phyloP scores from a whole-genome alignment of 768 basidiomycete species.

The Punctularia strigosozonata region DNA sequence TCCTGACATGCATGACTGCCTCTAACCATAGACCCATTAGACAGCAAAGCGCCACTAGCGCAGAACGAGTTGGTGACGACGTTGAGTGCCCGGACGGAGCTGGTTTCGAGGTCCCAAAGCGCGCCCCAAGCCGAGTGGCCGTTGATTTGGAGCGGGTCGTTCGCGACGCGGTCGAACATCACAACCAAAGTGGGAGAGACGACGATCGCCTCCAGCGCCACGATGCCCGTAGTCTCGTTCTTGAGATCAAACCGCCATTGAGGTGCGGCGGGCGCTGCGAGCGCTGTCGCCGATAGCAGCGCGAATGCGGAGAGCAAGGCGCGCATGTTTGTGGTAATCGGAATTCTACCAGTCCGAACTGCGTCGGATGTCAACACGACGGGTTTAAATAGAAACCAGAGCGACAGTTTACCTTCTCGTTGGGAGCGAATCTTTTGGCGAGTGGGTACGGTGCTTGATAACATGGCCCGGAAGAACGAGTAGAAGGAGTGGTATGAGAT shows the following conservation, averaged over 20 bases:
- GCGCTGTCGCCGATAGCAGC: too few species aligned
- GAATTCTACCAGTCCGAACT: too few species aligned
- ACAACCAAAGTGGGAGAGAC: constrained; percentile 14
- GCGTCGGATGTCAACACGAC: too few species aligned
- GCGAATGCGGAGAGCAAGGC: too few species aligned
- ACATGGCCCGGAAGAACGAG: too few species aligned
- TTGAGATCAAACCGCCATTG: constrained; percentile 10
- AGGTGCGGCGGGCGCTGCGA: constrained; percentile 1
- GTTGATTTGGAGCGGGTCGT: constrained; percentile 13
- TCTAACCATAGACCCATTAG: constrained; percentile 22
- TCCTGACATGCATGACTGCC: not conserved
- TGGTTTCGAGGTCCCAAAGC: constrained; percentile 13
- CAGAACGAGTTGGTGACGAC: constrained; percentile 21
- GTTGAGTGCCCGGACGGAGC: constrained; percentile 11
- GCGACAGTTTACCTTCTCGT: too few species aligned
- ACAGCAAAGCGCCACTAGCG: constrained; percentile 18
- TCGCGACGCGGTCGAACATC: constrained; percentile 13
- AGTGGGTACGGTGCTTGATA: too few species aligned
- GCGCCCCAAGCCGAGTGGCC: constrained; percentile 14
- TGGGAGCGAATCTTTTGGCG: too few species aligned
- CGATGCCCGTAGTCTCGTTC: constrained; percentile 12
- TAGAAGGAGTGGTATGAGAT: too few species aligned
- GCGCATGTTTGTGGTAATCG: too few species aligned
- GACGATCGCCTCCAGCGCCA: constrained; percentile 14
- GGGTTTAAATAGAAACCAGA: too few species aligned